These are phyloP conservation scores for Colletotrichum karsti DNA, from an alignment of 2,329 filamentous ascomycete genomes.

Conservation along the genomic window DNA sequence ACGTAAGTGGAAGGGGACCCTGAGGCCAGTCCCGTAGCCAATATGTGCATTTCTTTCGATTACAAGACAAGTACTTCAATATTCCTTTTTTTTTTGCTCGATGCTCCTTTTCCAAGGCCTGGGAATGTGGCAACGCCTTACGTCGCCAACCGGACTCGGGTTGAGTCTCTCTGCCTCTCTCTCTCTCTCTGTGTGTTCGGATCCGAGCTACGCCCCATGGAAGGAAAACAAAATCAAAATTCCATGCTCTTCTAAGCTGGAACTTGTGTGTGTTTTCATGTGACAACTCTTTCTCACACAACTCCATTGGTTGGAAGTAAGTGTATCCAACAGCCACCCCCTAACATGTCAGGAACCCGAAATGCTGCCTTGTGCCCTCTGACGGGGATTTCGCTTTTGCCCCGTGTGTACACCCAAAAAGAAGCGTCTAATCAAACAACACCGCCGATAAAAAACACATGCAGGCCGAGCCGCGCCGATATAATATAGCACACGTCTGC, in stretches of 20 bases:
- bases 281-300: neutral
- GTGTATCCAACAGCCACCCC: neutral
- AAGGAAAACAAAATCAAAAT: too few relatives aligned
- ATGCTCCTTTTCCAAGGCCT: neutral
- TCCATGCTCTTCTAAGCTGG: neutral
- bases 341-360: too few relatives aligned
- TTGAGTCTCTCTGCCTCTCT: neutral
- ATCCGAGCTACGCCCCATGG: neutral
- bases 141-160: neutral
- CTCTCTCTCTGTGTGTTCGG: too few relatives aligned
- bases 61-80: constrained; percentile 49
- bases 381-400: neutral
- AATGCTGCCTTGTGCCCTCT: neutral
- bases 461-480: neutral
- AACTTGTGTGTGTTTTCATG: too few relatives aligned
- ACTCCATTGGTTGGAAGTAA: neutral
- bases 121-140: neutral
- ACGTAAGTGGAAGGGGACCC: neutral
- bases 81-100: neutral
- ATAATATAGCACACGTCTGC: too few relatives aligned
- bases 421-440: neutral
- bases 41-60: constrained; percentile 32
- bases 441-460: neutral
- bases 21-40: neutral
- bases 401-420: neutral